Conservation (phyloP, 2,329 filamentous ascomycete species). For the Penicillium janthinellum region DNA sequence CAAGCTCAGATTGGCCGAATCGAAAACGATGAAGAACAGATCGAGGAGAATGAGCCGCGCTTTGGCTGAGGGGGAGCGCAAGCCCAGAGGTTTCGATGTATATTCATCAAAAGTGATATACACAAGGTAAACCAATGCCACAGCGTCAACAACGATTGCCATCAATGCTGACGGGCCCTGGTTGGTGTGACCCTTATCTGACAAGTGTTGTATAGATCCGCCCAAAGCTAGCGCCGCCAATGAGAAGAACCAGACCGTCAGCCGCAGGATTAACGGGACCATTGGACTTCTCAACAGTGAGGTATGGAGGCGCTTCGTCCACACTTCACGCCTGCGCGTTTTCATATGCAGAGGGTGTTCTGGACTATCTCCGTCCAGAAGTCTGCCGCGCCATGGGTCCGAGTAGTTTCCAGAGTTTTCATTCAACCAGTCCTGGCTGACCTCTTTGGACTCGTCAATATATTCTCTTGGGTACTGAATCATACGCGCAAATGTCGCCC, state of each 20-base stretch:
- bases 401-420: conserved; percentile 49
- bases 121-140: conserved; percentile 84
- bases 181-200: conserved; percentile 49
- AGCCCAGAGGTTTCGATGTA: conserved; percentile 85
- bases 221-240: conserved; percentile 78
- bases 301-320: conserved; percentile 64
- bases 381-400: conserved; percentile 55
- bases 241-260: conserved; percentile 81
- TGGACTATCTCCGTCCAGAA: conserved; percentile 53
- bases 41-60: conserved; percentile 88
- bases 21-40: conserved; percentile 95
- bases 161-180: conserved; percentile 80
- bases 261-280: conserved; percentile 79
- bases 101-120: conserved; percentile 98
- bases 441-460: conserved; percentile 42
- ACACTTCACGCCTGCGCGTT: conserved; percentile 51
- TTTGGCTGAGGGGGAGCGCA: conserved; percentile 82
- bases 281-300: conserved; percentile 78
- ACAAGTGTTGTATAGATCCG: conserved; percentile 68
- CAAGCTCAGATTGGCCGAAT: conserved; percentile 86
- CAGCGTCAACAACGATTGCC: conserved; percentile 83
- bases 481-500: conserved; percentile 48
- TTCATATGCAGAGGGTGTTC: conserved; percentile 53
- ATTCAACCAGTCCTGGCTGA: conserved; percentile 50
- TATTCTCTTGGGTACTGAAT: conserved; percentile 46